phyloP scores from a whole-genome alignment of 768 basidiomycete species.

The Boletus rubescentipes region DNA sequence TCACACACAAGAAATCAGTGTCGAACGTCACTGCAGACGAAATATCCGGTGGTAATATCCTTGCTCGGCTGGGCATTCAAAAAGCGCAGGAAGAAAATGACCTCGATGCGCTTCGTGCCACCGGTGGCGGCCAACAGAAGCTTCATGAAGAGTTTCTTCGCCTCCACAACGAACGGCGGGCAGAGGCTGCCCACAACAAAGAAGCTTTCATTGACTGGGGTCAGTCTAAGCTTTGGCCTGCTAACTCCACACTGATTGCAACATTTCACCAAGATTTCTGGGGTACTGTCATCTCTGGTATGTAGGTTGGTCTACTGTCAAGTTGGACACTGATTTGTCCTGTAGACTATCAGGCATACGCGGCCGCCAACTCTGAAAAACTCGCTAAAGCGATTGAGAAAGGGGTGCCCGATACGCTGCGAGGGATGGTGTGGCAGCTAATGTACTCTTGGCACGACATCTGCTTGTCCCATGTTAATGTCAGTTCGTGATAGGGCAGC shows the following conservation, averaged over 20 bases:
- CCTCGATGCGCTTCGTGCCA: conserved; percentile 41
- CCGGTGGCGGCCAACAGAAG: conserved; percentile 64
- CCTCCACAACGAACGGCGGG: conserved; percentile 55
- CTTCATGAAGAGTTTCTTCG: conserved; percentile 76
- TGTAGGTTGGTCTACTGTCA: conserved; percentile 10
- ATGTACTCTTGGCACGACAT: conserved; percentile 52
- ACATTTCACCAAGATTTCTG: conserved; percentile 69
- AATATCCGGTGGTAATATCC: conserved; percentile 45
- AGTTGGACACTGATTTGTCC: conserved; percentile 5
- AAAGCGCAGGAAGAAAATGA: conserved; percentile 41
- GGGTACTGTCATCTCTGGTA: conserved; percentile 90
- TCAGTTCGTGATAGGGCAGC: conserved; percentile 63
- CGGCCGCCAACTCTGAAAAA: conserved; percentile 71
- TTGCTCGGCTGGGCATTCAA: conserved; percentile 53
- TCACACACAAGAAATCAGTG: conserved; percentile 59
- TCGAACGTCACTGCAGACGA: conserved; percentile 53
- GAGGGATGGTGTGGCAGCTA: conserved; percentile 97
- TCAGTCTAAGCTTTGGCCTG: conserved; percentile 32
- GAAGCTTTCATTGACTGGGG: conserved; percentile 74
- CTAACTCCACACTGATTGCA: conserved; percentile 3
- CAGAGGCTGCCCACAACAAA: conserved; percentile 36
- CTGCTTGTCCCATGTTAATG: conserved; percentile 12
- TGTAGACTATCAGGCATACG: conserved; percentile 86
- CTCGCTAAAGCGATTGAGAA: conserved; percentile 87
- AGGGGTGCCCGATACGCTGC: conserved; percentile 84